Base-by-base conservation (phyloP, 2,329 filamentous ascomycete genomes). In the Pseudogymnoascus sp. region DNA sequence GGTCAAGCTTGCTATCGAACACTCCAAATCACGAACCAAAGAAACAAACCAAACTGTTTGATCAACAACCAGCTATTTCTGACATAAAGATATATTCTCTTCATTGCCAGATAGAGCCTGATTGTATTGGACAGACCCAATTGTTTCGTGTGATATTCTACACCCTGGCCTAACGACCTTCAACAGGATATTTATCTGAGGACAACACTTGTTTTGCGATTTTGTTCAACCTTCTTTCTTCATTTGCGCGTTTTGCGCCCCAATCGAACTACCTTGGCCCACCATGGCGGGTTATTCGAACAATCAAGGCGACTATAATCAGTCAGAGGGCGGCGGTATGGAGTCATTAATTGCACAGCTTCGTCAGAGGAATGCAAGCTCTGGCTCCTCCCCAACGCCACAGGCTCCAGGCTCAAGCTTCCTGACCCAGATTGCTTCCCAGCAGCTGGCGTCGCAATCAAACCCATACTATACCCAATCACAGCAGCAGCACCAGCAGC, bases 211-310 rank as follows among this genome's bases (percentile, higher is more conserved):
- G 40, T 40, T 31, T 60, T 31, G 59, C 59, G 40, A 60, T 60
- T 60, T 60, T 60, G 59, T 44, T 37, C 40, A 47, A 47, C 37
- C 21, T 15, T 36, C 33, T 10, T 31, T n/a, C 13, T 60, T 60
- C 29, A 57, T 66, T 62, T 61, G 39, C 60, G 29, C 57, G n/a
- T 61, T 60, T 67, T 68, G 69, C 70, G 69, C 70, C 69, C 66
- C 61, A 33, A 64, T 63, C 68, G 71, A 69, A 68, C 68, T 63
- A 67, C 64, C 60, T 63, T 62, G 65, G 67, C 64, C 64, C 64
- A 64, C 65, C 65, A 72, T 72, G 71, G 71, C 71, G 69, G 70
- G 71, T 67, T 71, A 69, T 68, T 63, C 70, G 63, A 62, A 63
- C 61, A 65, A 65, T 60, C 63, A 67, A 61, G 65, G 65, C 60